phyloP scores from a whole-genome alignment of 1,284 basidiomycete species.

The Cryptococcus maquisensis region DNA sequence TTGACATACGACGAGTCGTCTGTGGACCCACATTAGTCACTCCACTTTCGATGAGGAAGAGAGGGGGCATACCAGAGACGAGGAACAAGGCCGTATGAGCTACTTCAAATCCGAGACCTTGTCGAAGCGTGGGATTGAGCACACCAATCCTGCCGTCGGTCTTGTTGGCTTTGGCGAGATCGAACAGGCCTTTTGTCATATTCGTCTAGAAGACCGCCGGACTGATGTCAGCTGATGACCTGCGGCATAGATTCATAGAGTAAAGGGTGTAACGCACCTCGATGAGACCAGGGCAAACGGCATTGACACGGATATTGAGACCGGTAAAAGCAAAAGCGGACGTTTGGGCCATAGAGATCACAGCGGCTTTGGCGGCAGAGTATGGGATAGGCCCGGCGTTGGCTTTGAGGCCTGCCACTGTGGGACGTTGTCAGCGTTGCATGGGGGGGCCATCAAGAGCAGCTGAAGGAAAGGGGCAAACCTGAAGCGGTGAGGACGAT shows the following conservation, averaged over 20 bases:
- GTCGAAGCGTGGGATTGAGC: constrained; percentile 76
- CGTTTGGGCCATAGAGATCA: constrained; percentile 80
- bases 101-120: constrained; percentile 63
- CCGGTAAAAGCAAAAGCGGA: constrained; percentile 73
- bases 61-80: constrained; percentile 63
- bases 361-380: constrained; percentile 84
- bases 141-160: constrained; percentile 73
- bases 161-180: constrained; percentile 69
- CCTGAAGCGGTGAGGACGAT: constrained; percentile 67
- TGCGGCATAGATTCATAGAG: constrained; percentile 48
- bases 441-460: no score
- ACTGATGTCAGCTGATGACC: constrained; percentile 49
- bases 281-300: constrained; percentile 85
- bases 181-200: constrained; percentile 65
- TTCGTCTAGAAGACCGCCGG: constrained; percentile 5
- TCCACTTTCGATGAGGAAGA: not conserved
- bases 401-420: constrained; percentile 77
- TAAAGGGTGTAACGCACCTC: constrained; percentile 48
- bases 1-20: constrained; percentile 91
- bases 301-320: constrained; percentile 81
- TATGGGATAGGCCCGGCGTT: constrained; percentile 84
- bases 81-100: constrained; percentile 80
- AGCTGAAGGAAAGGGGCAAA: not conserved
- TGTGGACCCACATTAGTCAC: constrained; percentile 31
- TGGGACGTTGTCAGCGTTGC: constrained; percentile 49